These are phyloP conservation scores for Picea glauca DNA, from an alignment of 75 land plant genomes.

Conservation along the genomic window DNA sequence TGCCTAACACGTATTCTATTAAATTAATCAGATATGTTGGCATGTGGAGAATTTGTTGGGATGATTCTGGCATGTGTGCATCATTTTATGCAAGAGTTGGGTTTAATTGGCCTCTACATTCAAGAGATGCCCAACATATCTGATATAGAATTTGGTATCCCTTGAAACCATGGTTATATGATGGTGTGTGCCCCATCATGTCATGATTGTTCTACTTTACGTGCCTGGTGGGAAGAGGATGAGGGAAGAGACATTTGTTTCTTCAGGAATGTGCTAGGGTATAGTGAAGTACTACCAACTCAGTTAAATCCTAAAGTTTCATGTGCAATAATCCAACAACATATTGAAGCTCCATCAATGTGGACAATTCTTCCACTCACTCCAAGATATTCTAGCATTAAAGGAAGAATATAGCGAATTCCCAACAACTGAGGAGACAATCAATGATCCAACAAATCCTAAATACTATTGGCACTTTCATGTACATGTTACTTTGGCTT, in stretches of 20 bases:
- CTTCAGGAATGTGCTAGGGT: conserved; percentile 50
- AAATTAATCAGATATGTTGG: conserved; percentile 91
- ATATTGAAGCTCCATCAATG: too few relatives aligned
- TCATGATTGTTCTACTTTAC: conserved; percentile 92
- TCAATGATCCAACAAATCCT: too few relatives aligned
- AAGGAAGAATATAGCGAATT: conserved; percentile 80
- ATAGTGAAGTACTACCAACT: conserved; percentile 65
- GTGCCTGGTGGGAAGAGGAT: conserved; percentile 99
- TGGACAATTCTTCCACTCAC: too few relatives aligned
- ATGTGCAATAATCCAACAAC: too few relatives aligned
- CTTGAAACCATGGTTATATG: conserved; percentile 87
- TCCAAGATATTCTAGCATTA: conserved; percentile 90
- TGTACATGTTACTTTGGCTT: conserved; percentile 78
- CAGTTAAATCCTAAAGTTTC: conserved; percentile 61
- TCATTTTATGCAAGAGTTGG: conserved; percentile 34
- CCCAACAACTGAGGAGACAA: conserved; percentile 74
- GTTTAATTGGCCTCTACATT: too few relatives aligned
- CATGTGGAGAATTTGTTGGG: conserved; percentile 99
- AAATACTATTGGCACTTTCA: conserved; percentile 97
- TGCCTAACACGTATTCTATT: conserved; percentile 78
- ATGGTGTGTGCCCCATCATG: conserved; percentile 99
- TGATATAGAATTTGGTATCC: conserved; percentile 82
- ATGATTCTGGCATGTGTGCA: conserved; percentile 95
- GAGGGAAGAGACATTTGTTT: conserved; percentile 65
- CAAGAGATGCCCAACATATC: conserved; percentile 93